Conservation (phyloP, 2,329 filamentous ascomycete species). For the Aspergillus brunneoviolaceus region DNA sequence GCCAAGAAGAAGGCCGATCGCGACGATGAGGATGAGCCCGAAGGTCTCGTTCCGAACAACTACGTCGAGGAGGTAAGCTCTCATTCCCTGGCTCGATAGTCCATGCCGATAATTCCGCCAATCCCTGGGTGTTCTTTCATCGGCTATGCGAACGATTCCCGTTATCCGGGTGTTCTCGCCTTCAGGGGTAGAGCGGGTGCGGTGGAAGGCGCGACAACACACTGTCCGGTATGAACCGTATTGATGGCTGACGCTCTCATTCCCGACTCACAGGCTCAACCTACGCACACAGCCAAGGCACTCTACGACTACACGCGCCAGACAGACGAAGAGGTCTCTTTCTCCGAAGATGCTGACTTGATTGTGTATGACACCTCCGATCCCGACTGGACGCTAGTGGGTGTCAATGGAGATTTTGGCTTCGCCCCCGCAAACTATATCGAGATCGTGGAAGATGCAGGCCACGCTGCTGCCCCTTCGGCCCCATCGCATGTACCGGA, state of each 20-base stretch:
- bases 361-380: constrained; percentile 87
- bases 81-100: background rate
- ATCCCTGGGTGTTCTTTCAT: background rate
- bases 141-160: constrained; percentile 1
- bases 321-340: constrained; percentile 96
- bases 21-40: constrained; percentile 87
- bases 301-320: constrained; percentile 97
- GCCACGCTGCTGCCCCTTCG: constrained; percentile 34
- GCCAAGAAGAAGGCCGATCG: constrained; percentile 83
- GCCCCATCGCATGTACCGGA: constrained; percentile 19
- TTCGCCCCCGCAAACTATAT: constrained; percentile 98
- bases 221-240: background rate
- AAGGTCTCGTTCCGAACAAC: constrained; percentile 88
- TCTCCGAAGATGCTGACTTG: constrained; percentile 81
- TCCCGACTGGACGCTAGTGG: constrained; percentile 94
- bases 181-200: constrained; percentile 19
- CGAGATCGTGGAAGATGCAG: constrained; percentile 59
- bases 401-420: constrained; percentile 79
- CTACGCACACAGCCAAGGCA: constrained; percentile 73
- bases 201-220: constrained; percentile 8
- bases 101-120: background rate
- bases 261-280: constrained; percentile 55
- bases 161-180: background rate
- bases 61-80: constrained; percentile 84
- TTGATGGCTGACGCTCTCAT: constrained; percentile 9